Evolutionary conservation across 495 filamentous ascomycete genomes (phyloP), one percentile per base, ranked within the genome.

Genomic region (Opeltia flavorubescens): DNA sequence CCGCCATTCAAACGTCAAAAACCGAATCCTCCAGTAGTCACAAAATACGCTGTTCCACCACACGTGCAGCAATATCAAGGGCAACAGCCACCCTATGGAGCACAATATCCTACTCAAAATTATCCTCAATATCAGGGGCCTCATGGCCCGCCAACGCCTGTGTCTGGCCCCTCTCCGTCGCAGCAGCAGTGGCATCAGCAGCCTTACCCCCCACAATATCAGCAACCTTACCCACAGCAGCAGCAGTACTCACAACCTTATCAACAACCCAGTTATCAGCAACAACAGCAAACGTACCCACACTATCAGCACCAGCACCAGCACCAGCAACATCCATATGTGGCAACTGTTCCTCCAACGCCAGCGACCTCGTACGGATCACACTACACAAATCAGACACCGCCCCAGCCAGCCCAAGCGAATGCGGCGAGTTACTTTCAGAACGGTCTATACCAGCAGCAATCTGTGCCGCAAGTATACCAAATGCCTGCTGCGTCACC

Each of bases 281-380:
- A 50, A 43, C 38, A 21, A 25, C 38, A 41, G 25, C 25, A 41
- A 6, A 9, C 38, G 38, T 21, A 41, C 9, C 36, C 36, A 2
- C 18, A 40, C 36, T 35, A 46, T 7, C 30, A 45, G 23, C 45
- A 27, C 0, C 45, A 39, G 46, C 13, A 53, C 25, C 34, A 69
- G 67, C 49, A 48, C 69, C 44, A 56, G 46, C 43, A 71, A 69
- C 49, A 53, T 68, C 12, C 54, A 68, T 18, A 67, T 69, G 58
- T 68, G 68, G 49, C 65, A 55, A 51, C 61, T 63, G 20, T 66
- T 68, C 27, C 66, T 68, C 56, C 62, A 57, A 33, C 30, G 27
- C 40, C 28, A 3, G 29, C 5, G 9, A 38, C 38, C 43, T 29
- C 36, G 18, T 43, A 43, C 29, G 40, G 24, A n/a, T 27, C 38